Evolutionary conservation across 768 basidiomycete genomes (phyloP).

Genomic region (Multifurca ochricompacta): DNA sequence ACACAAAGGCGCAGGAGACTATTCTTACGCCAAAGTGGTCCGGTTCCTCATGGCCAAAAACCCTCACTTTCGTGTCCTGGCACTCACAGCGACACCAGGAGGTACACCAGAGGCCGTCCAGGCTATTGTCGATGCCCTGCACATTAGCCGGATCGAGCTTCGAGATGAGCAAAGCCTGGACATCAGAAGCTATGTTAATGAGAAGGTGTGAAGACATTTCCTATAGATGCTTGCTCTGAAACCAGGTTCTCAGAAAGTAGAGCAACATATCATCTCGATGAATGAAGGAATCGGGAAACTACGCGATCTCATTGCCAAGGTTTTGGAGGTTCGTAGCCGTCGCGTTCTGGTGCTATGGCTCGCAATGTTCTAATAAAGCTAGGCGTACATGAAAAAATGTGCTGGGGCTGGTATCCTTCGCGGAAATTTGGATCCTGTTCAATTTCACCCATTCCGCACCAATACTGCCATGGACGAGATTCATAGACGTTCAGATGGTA

Average conservation of each 20-base stretch:
- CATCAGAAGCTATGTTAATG: conserved; percentile 75
- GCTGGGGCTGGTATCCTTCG: conserved; percentile 36
- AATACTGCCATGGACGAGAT: conserved; percentile 37
- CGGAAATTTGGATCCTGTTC: conserved; percentile 44
- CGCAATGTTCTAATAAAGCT: not conserved
- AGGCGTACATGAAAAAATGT: not conserved
- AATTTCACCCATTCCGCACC: conserved; percentile 59
- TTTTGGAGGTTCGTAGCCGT: conserved; percentile 60
- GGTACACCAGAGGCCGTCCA: conserved; percentile 82
- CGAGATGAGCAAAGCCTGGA: conserved; percentile 88
- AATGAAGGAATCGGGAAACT: conserved; percentile 56
- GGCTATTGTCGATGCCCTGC: conserved; percentile 80
- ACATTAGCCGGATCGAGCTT: conserved; percentile 93
- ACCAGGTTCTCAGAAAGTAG: conserved; percentile 44
- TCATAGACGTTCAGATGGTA: conserved; percentile 19
- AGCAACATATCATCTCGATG: conserved; percentile 73
- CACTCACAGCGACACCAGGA: conserved; percentile 94
- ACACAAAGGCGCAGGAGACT: conserved; percentile 88
- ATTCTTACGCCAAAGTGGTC: conserved; percentile 84
- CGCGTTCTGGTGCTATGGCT: not conserved
- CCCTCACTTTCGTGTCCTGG: conserved; percentile 85
- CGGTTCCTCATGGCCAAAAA: conserved; percentile 92
- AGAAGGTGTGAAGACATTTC: conserved; percentile 49
- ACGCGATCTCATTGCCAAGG: conserved; percentile 53
- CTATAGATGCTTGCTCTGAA: not conserved